Evolutionary conservation across 176 grass and related monocot species (phyloP).

Genomic region (Eleusine coracana): DNA sequence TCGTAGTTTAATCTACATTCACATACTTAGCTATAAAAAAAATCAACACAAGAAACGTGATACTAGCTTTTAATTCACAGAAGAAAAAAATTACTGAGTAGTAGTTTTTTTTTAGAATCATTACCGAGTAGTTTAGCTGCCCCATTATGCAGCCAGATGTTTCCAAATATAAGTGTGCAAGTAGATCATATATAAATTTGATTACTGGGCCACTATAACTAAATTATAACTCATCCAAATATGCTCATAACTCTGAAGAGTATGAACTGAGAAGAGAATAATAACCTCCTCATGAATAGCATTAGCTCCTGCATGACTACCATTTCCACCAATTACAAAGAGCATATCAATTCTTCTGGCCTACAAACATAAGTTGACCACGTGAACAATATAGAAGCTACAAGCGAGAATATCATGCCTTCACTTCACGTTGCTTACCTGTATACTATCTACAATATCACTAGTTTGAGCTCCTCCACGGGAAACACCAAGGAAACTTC

Average conservation of each 20-base stretch:
- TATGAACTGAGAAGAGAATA: conserved; percentile 3
- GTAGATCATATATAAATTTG: not conserved
- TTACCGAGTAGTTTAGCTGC: not conserved
- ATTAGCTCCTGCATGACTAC: conserved; percentile 92
- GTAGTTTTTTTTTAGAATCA: too few species aligned
- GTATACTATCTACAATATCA: conserved; percentile 92
- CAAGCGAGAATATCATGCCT: conserved; percentile 10
- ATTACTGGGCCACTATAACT: conserved; percentile 6
- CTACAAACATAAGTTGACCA: conserved; percentile 50
- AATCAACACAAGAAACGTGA: not conserved
- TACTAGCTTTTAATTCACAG: not conserved
- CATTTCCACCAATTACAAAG: conserved; percentile 97
- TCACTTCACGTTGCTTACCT: conserved; percentile 52
- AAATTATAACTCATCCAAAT: conserved; percentile 24
- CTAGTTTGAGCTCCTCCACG: conserved; percentile 82
- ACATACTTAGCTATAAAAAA: conserved; percentile 9
- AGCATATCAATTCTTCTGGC: conserved; percentile 91
- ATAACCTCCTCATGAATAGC: conserved; percentile 91
- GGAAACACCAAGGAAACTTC: conserved; percentile 93
- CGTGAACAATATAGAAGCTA: conserved; percentile 13
- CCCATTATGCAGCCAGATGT: not conserved
- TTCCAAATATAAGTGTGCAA: not conserved
- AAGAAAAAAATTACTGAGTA: not conserved
- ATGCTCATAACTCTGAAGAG: conserved; percentile 1
- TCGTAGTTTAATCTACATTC: not conserved